Conservation (phyloP, 2,329 filamentous ascomycete genomes). For the Phyllosticta ampelicida region DNA sequence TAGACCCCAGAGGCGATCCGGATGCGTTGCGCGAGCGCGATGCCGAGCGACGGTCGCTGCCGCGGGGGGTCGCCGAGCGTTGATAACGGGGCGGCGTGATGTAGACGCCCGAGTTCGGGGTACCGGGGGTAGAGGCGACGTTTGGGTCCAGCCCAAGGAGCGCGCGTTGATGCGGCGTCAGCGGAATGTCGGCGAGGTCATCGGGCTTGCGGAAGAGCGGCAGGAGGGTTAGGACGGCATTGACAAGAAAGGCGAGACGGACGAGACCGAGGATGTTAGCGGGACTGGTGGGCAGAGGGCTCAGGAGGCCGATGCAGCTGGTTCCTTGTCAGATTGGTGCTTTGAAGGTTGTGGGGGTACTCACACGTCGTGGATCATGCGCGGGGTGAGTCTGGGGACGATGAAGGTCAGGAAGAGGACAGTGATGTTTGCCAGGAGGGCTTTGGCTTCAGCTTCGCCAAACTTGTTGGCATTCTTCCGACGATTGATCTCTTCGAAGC, state of each 20-base stretch:
- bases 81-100: conserved; percentile 82
- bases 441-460: conserved; percentile 61
- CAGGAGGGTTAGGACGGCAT: conserved; percentile 58
- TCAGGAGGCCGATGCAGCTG: conserved; percentile 19
- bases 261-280: conserved; percentile 33
- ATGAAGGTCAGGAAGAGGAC: conserved; percentile 42
- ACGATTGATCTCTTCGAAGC: conserved; percentile 73
- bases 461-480: conserved; percentile 72
- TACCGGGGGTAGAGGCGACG: conserved; percentile 41
- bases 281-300: conserved; percentile 26
- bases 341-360: neutral
- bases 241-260: conserved; percentile 46
- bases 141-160: conserved; percentile 70
- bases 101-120: conserved; percentile 56
- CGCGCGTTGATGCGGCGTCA: conserved; percentile 79
- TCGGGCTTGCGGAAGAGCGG: conserved; percentile 66
- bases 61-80: conserved; percentile 58
- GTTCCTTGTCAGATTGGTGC: neutral
- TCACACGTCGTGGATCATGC: neutral
- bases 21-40: conserved; percentile 26
- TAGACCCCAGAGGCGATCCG: conserved; percentile 34
- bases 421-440: conserved; percentile 56
- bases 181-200: conserved; percentile 74
- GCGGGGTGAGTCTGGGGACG: conserved; percentile 24
- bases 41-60: conserved; percentile 15